These are phyloP conservation scores for Blumeria graminis DNA, from an alignment of 2,329 filamentous ascomycete species.

Conservation along the genomic window DNA sequence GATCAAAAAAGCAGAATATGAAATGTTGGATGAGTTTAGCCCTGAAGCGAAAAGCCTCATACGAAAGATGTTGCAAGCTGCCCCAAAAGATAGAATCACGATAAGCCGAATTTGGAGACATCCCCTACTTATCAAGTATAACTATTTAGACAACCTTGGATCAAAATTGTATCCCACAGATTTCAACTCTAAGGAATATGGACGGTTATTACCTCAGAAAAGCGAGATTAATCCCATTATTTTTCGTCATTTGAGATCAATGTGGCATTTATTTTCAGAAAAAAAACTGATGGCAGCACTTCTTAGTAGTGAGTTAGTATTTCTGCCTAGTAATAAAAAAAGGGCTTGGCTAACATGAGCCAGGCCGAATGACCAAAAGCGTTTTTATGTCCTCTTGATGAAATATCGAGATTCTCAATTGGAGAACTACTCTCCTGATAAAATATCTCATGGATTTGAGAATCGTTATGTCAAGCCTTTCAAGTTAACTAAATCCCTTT, in stretches of 20 bases:
- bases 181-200: conserved; percentile 34
- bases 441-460: conserved; percentile 74
- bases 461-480: conserved; percentile 54
- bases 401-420: conserved; percentile 65
- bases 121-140: conserved; percentile 65
- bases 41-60: conserved; percentile 56
- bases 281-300: conserved; percentile 46
- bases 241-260: conserved; percentile 60
- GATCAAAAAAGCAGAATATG: conserved; percentile 33
- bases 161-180: conserved; percentile 23
- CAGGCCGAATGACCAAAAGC: conserved; percentile 70
- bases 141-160: conserved; percentile 37
- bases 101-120: conserved; percentile 71
- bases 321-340: neutral
- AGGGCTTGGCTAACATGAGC: conserved; percentile 2
- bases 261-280: conserved; percentile 74
- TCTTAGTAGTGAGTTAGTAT: conserved; percentile 32
- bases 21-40: conserved; percentile 37
- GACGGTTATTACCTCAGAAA: conserved; percentile 30
- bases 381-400: conserved; percentile 70
- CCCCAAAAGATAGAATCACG: conserved; percentile 55
- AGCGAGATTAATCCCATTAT: conserved; percentile 61
- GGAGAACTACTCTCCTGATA: conserved; percentile 61
- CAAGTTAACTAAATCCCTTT: conserved; percentile 33
- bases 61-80: conserved; percentile 49